A percentile compares a stretch with the other conserved stretches of the same genome.
Evolutionary conservation across 2,329 filamentous ascomycete genomes (phyloP).

Genomic region (Neofusicoccum ribis): DNA sequence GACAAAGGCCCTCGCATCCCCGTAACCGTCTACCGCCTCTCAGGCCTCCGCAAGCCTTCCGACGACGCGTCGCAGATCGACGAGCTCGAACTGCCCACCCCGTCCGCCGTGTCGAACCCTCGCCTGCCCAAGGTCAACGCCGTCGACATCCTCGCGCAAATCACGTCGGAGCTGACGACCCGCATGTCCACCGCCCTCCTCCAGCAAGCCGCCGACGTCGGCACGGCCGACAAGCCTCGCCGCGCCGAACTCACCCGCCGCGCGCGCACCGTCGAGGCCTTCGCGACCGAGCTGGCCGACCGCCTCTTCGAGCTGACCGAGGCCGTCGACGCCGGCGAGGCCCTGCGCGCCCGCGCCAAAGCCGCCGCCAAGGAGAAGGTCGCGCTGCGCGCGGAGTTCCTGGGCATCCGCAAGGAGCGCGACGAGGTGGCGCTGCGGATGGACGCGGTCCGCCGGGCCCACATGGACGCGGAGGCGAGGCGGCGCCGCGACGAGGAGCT

Average conservation of each 20-base stretch:
- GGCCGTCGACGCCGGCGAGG: slow-evolving; percentile 52
- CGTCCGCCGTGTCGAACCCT: slow-evolving; percentile 42
- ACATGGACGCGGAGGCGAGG: slow-evolving; percentile 28
- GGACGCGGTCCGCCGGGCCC: slow-evolving; percentile 47
- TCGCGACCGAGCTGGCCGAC: slow-evolving; percentile 49
- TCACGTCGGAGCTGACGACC: slow-evolving; percentile 52
- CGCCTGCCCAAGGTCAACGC: slow-evolving; percentile 46
- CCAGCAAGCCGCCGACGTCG: slow-evolving; percentile 38
- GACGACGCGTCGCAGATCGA: slow-evolving; percentile 23
- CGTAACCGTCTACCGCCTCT: slow-evolving; percentile 33
- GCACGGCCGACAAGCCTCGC: slow-evolving; percentile 38
- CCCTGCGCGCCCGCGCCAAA: slow-evolving; percentile 47
- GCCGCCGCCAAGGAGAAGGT: slow-evolving; percentile 47
- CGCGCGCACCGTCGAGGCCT: slow-evolving; percentile 50
- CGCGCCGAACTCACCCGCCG: slow-evolving; percentile 46
- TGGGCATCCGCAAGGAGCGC: slow-evolving; percentile 50
- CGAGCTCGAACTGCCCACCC: slow-evolving; percentile 35
- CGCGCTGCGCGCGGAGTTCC: slow-evolving; percentile 48
- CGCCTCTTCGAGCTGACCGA: slow-evolving; percentile 54
- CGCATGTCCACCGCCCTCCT: slow-evolving; percentile 46
- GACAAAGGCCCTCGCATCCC: slow-evolving; percentile 24
- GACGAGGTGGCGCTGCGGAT: slow-evolving; percentile 52
- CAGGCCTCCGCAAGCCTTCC: slow-evolving; percentile 23
- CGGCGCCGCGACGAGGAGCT: slow-evolving; percentile 28
- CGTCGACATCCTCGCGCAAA: slow-evolving; percentile 53